phyloP scores from a whole-genome alignment of 1,284 basidiomycete genomes.

The Porogramme epimiltina region DNA sequence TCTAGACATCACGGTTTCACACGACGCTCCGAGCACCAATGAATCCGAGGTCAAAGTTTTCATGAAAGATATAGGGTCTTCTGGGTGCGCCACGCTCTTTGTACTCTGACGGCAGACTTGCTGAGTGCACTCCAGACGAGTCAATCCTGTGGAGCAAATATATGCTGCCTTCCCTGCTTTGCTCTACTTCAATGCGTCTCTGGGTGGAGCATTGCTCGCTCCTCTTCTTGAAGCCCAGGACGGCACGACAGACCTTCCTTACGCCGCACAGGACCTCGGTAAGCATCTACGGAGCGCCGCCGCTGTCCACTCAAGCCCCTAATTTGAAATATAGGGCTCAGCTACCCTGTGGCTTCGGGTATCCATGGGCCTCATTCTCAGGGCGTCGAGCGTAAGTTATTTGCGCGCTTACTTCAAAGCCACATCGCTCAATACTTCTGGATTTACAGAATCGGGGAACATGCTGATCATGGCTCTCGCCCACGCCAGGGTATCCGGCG shows the following conservation, averaged over 20 bases:
- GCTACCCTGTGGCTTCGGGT: conserved; percentile 6
- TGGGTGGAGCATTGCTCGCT: conserved; percentile 42
- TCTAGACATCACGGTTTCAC: conserved; percentile 39
- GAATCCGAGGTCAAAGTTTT: conserved; percentile 46
- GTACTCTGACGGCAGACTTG: neutral
- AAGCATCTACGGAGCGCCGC: neutral
- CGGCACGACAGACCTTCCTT: conserved; percentile 27
- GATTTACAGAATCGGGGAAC: conserved; percentile 58
- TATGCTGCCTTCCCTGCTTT: conserved; percentile 49
- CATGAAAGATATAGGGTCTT: conserved; percentile 38
- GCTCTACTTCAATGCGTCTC: conserved; percentile 46
- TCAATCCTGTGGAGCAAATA: conserved; percentile 50
- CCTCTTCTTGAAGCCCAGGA: conserved; percentile 48
- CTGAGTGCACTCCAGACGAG: conserved; percentile 14
- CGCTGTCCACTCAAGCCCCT: neutral
- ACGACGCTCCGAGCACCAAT: conserved; percentile 34
- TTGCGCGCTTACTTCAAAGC: no score
- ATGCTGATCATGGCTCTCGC: conserved; percentile 73
- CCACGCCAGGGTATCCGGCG: conserved; percentile 61
- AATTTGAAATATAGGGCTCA: neutral
- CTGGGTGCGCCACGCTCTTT: neutral
- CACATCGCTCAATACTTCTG: neutral
- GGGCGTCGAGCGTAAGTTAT: conserved; percentile 12
- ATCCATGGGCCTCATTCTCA: conserved; percentile 1
- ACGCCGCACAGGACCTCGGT: conserved; percentile 47